Conservation (phyloP, 2,329 filamentous ascomycete species). For the Diaporthe capsici region DNA sequence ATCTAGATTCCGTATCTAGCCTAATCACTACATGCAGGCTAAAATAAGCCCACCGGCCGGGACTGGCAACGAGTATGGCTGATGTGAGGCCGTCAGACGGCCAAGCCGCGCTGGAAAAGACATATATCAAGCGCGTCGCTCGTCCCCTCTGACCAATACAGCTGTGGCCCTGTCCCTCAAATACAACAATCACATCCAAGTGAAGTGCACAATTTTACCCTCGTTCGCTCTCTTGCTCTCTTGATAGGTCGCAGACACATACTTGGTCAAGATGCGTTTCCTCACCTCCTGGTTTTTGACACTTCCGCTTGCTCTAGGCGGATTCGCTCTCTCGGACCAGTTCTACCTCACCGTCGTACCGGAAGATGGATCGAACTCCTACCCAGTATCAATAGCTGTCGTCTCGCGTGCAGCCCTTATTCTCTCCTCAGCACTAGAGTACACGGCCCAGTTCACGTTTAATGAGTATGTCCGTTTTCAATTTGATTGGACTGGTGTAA, state of each 20-base stretch:
- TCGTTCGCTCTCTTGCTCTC: neutral
- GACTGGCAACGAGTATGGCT: neutral
- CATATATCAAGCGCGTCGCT: neutral
- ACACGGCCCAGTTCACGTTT: conserved; percentile 8
- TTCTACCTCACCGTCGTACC: conserved; percentile 26
- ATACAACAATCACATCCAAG: neutral
- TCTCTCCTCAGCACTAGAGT: conserved; percentile 28
- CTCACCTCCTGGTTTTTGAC: neutral
- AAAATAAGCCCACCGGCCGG: neutral
- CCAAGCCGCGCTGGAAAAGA: neutral
- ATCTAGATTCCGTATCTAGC: conserved; percentile 2
- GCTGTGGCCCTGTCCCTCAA: too few species aligned
- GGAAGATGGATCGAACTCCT: conserved; percentile 8
- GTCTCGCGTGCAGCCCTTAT: conserved; percentile 29
- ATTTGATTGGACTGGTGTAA: neutral
- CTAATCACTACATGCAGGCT: conserved; percentile 5
- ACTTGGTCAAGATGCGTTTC: conserved; percentile 3
- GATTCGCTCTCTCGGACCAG: neutral
- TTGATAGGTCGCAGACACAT: neutral
- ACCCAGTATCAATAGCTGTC: conserved; percentile 17
- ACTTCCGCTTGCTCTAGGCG: neutral
- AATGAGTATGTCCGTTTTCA: neutral
- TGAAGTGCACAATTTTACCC: neutral
- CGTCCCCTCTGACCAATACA: neutral
- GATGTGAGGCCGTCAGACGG: neutral